Evolutionary conservation across 805 yeast species (phyloP), one percentile per base, ranked within the genome.

Genomic region (Kluyveromyces wickerhamii): DNA sequence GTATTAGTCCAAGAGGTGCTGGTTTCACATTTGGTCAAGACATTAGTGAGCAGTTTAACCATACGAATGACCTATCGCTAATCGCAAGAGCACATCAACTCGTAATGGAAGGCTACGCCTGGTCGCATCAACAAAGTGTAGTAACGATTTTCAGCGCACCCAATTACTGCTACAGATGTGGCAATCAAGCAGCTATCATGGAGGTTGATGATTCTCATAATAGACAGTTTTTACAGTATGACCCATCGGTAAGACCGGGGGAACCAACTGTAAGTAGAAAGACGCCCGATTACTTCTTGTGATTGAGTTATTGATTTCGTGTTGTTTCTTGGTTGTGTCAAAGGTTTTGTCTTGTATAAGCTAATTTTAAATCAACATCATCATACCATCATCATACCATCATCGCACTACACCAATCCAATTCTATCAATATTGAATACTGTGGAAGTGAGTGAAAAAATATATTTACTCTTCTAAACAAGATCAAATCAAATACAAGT

Each of bases 21-120:
- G 96, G 96, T 60, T 88, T 83, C 79, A 85, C 95, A 53, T 88
- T 88, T 74, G 96, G 96, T 50, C 94, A 81, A 65, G 95, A 88
- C 67, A 85, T 87, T 51, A 75, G 88, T 47, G 94, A 84, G 57
- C 94, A 86, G 55, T 88, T 88, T 63, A 88, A 88, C 57, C 95
- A 87, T 62, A 79, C 87, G 13, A 88, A 88, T 58, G 87, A 81
- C 45, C 67, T 88, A 44, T 71, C 82, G 34, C 66, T 88, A 43
- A 81, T 88, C 44, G 95, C 96, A 18, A 76, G 96, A 64, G 96
- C 96, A 7, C 96, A 87, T 67, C 96, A 87, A 63, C 71, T 87
- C 58, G 95, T 87, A n/a, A 88, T 88, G 96, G 96, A 87, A 57
- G 96, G 96, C 40, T 88, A 77, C 57, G 75, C 85, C 29, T 88